Evolutionary conservation across 2,329 filamentous ascomycete genomes (phyloP), one percentile per base, ranked within the genome.

Genomic region (Lachnellula occidentalis): DNA sequence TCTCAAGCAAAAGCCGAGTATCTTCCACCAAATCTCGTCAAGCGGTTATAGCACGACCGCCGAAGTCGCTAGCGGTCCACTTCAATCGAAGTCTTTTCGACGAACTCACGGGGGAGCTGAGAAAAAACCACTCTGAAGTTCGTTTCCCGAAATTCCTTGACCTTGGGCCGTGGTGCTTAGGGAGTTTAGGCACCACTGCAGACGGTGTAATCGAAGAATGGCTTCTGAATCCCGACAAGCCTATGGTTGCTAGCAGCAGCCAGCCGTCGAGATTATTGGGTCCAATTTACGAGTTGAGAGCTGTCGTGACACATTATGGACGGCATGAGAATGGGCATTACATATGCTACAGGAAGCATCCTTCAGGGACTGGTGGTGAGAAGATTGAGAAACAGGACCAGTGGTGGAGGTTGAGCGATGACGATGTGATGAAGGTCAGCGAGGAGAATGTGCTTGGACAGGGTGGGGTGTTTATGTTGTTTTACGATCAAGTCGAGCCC

Each of bases 301-400:
- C 92, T 31, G 88, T 92, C 0, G 82, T 97, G 9, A 94, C 90
- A 1, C 94, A 97, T 68, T 89, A 88, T 58, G 94, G 94, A 4
- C 80, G 88, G 34, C 94, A 97, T 69, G 91, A 96, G 58, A 96
- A 95, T 64, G 94, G 94, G 0, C 94, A 99, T 72, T 97, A 99
- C 64, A 85, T 96, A 39, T 95, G 90, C 69, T 96, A 94, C 70
- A 81, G 90, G 50, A 88, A 87, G 65, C 86, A 90, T 65, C 77
- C 81, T 41, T 24, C 49, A 17, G 45, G 53, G 7, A 19, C 41
- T 3, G 67, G 59, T n/a, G 60, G 60, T 5, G 67, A 71, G 31
- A 65, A 64, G 6, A 53, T 62, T 45, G 56, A 55, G 6, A 63
- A 67, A 21, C 62, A 62, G 36, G 61, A 66, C 60, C 80, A 82